phyloP scores from a whole-genome alignment of 2,329 filamentous ascomycete species.

The Coniella lustricola region DNA sequence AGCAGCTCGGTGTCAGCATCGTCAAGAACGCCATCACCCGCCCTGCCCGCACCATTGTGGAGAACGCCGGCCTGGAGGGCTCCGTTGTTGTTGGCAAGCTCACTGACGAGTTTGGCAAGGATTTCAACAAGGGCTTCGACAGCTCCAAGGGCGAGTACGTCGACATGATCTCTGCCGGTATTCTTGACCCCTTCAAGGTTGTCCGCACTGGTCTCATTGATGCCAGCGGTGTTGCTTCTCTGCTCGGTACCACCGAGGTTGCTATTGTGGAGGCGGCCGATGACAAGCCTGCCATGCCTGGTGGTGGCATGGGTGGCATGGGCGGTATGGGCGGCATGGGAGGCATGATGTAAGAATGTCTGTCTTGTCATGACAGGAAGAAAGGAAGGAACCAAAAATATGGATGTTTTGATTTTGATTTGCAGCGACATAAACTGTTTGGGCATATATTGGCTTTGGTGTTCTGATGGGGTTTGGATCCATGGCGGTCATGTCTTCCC shows the following conservation, averaged over 20 bases:
- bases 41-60: slow-evolving; percentile 89
- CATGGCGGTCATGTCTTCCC: slow-evolving; percentile 32
- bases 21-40: slow-evolving; percentile 97
- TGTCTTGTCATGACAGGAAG: slow-evolving; percentile 10
- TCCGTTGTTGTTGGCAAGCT: slow-evolving; percentile 97
- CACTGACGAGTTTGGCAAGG: slow-evolving; percentile 79
- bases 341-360: slow-evolving; percentile 55
- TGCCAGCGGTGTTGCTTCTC: slow-evolving; percentile 89
- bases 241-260: slow-evolving; percentile 96
- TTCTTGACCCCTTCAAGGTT: slow-evolving; percentile 98
- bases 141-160: slow-evolving; percentile 96
- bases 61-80: slow-evolving; percentile 95
- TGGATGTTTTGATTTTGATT: slow-evolving; percentile 17
- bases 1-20: slow-evolving; percentile 96
- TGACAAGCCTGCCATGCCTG: slow-evolving; percentile 65
- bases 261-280: slow-evolving; percentile 94
- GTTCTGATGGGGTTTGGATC: slow-evolving; percentile 34
- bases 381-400: slow-evolving; percentile 8
- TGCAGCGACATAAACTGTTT: slow-evolving; percentile 27
- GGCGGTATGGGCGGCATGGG: slow-evolving; percentile 49
- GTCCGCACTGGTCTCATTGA: slow-evolving; percentile 94
- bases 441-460: slow-evolving; percentile 44
- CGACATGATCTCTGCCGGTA: slow-evolving; percentile 96
- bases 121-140: slow-evolving; percentile 99
- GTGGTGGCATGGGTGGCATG: slow-evolving; percentile 58